Conservation (phyloP, 768 basidiomycete genomes). For the Lepiota brunneoincarnata region DNA sequence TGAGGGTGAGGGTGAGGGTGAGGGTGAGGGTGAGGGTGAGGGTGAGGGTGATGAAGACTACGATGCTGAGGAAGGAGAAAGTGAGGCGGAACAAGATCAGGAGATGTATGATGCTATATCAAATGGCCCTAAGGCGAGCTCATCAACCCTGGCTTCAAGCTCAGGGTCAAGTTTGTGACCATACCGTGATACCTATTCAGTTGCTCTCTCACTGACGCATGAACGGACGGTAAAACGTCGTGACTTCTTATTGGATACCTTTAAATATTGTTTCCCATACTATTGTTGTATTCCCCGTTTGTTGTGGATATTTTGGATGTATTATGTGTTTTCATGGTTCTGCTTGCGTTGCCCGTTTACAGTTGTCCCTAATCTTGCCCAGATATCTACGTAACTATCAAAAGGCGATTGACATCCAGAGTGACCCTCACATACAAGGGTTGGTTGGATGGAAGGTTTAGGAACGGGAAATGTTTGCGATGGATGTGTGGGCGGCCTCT, state of each 20-base stretch:
- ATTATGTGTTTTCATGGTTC: not conserved
- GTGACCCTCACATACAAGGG: no score
- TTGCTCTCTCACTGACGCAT: not conserved
- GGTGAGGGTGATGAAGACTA: constrained; percentile 6
- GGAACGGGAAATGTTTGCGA: no score
- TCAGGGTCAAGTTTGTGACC: not conserved
- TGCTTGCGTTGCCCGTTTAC: not conserved
- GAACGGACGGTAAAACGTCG: not conserved
- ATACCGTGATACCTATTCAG: not conserved
- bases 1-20: constrained; percentile 18
- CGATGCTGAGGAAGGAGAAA: not conserved
- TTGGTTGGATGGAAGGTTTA: no score
- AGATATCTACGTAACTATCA: no score
- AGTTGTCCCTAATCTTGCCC: no score
- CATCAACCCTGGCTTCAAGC: not conserved
- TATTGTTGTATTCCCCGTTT: no score
- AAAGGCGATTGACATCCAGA: no score
- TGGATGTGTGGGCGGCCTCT: no score
- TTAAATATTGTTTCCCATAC: no score
- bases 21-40: not conserved
- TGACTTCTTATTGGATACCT: not conserved
- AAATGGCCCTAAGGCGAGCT: not conserved
- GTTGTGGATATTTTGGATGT: not conserved
- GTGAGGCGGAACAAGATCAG: not conserved
- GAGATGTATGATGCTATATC: not conserved